Evolutionary conservation across 2,329 filamentous ascomycete genomes (phyloP), one percentile per base, ranked within the genome.

Genomic region (Fusarium burgessii): DNA sequence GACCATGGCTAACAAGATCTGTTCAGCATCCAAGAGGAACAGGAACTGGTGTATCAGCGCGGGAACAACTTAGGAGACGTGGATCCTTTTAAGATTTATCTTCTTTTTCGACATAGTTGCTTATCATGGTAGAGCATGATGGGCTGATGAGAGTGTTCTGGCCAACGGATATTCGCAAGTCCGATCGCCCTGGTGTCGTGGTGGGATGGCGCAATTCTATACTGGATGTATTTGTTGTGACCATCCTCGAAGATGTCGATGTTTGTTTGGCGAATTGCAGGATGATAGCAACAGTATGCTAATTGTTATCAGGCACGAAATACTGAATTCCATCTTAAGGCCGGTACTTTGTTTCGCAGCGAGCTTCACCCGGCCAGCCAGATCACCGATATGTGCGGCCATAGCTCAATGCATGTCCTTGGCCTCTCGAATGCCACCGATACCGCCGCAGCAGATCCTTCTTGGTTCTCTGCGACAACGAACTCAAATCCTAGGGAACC

Each of bases 131-230:
- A 85, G 88, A 89, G 84, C 86, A 90, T 86, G 89, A 96, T 93
- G 95, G 93, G 78, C 87, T 98, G 85, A 94, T 98, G 91, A 94
- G 96, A 86, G 91, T 99, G 84, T 98, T 99, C 85, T 99, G 96
- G 96, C 97, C 96, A 77, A 92, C 92, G 78, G 95, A 97, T 83
- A 90, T 93, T 77, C 87, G 89, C 58, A 88, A 86, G 80, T 92
- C 91, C 59, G 88, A 90, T 74, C 86, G 89, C 62, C 89, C 93
- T 43, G 96, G 95, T 46, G 93, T 98, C 66, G 90, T 99, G 71
- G 93, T 99, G 49, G 96, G 96, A 77, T 99, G 95, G 94, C 90
- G 92, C 77, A 99, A 99, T 81, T 98, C 95, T 40, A 91, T 92
- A 50, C 85, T 94, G 56, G 96, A 99, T 81, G 86, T 98, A 49